Base-by-base conservation (phyloP, 73 alveolate genomes). In the Paraurostyla sp. region DNA sequence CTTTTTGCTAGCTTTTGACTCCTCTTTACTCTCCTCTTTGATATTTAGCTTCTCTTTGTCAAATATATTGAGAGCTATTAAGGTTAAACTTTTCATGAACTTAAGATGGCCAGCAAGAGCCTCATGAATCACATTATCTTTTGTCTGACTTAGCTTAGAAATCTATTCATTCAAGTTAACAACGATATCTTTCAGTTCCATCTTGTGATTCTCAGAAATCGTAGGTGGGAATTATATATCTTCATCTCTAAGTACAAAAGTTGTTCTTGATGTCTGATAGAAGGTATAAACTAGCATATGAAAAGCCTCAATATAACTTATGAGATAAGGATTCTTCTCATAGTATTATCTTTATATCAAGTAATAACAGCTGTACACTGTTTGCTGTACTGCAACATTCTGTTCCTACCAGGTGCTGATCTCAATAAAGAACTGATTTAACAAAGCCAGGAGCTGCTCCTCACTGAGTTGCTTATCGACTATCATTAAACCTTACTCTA, bases 151-250 rank as follows among this genome's bases (percentile, higher is more conserved):
- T 13, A 40, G 50, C 45, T 48, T 60, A 23, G 73, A 25, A 13
- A 73, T 54, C 38, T 81, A 38, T 22, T 56, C 82, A 25, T 81
- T 46, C 15, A 81, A 23, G 30, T 0, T 3, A 13, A 3, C 40
- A 16, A 56, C 20, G 46, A 81, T 81, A 20, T 81, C 81, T 43
- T 59, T 81, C 13, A 81, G 35, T 18, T 27, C 3, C 41, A 35
- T 56, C 6, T 81, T 7, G 58, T 56, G 69, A 58, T 62, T 32
- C 36, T 56, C 23, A 0, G 9, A 20, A 11, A 81, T 56, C 32
- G 38, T 4, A 0, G 93, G 92, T 6, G 96, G 93, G 84, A 57
- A 91, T 0, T 78, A 48, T 20, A 85, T 69, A 29, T 91, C 96
- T 56, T 91, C 96, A 46, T 91, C 96, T 38, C 96, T 54, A 62